A percentile compares a stretch with the other conserved stretches of the same genome.
Evolutionary conservation across 306 rosid genomes (phyloP).

Genomic region (Geum urbanum): DNA sequence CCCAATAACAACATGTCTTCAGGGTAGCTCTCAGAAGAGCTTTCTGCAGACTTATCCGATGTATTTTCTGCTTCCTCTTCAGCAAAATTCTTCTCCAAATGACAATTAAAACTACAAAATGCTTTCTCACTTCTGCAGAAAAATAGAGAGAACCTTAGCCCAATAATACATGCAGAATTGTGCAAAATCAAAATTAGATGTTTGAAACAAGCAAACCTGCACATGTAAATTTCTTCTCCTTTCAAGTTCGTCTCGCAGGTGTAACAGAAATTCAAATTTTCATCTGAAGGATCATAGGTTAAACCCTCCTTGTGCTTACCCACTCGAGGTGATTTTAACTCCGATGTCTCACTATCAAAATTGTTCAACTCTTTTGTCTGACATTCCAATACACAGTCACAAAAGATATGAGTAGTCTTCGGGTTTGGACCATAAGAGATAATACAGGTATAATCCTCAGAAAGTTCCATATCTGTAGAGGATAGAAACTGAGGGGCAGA

Average conservation of each 20-base stretch:
- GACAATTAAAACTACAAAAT: conserved; percentile 62
- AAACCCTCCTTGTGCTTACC: conserved; percentile 32
- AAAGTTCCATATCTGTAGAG: conserved; percentile 74
- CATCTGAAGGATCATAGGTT: conserved; percentile 19
- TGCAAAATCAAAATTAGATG: conserved; percentile 1
- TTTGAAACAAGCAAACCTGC: conserved; percentile 52
- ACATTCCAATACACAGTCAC: conserved; percentile 84
- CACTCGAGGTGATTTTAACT: conserved; percentile 32
- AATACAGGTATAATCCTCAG: conserved; percentile 90
- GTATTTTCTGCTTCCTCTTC: conserved; percentile 46
- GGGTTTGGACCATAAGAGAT: conserved; percentile 95
- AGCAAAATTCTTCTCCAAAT: conserved; percentile 35
- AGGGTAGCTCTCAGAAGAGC: conserved; percentile 54
- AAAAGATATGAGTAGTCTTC: conserved; percentile 71
- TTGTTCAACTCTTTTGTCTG: conserved; percentile 45
- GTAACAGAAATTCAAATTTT: conserved; percentile 39
- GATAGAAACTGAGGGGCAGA: conserved; percentile 40
- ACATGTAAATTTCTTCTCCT: conserved; percentile 38
- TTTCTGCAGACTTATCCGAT: conserved; percentile 32
- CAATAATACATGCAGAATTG: conserved; percentile 10
- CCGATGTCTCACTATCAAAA: conserved; percentile 44
- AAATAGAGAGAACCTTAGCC: conserved; percentile 17
- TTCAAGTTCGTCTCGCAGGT: conserved; percentile 51
- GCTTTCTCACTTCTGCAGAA: conserved; percentile 55
- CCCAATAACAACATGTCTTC: conserved; percentile 60